Percentiles rank a stretch among this genome's conserved stretches.
phyloP scores from a whole-genome alignment of 805 yeast species.

The Wickerhamiella domercqiae region DNA sequence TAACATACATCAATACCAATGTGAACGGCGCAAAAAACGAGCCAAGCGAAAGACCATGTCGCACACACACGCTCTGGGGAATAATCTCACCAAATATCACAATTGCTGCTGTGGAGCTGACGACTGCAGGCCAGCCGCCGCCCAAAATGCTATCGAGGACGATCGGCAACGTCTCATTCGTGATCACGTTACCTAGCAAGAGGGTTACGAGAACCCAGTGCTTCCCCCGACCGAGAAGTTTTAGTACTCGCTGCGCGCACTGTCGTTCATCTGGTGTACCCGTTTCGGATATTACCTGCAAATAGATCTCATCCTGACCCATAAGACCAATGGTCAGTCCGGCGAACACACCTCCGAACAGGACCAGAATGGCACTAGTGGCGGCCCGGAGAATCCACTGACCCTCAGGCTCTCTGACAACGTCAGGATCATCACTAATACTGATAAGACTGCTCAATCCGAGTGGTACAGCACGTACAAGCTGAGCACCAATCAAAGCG shows the following conservation, averaged over 20 bases:
- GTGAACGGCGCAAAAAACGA: conserved; percentile 86
- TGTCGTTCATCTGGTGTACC: conserved; percentile 53
- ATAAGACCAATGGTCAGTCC: conserved; percentile 77
- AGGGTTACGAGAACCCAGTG: conserved; percentile 94
- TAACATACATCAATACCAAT: conserved; percentile 60
- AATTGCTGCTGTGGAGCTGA: conserved; percentile 80
- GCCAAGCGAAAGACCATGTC: conserved; percentile 86
- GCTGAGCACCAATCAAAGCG: too few species aligned
- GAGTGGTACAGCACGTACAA: too few species aligned
- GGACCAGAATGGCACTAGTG: conserved; percentile 22
- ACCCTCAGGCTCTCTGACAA: conserved; percentile 4
- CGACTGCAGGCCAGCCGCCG: conserved; percentile 96
- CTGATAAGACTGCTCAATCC: too few species aligned
- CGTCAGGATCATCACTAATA: too few species aligned
- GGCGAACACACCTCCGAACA: conserved; percentile 28
- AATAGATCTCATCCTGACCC: conserved; percentile 96
- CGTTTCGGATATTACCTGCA: conserved; percentile 77
- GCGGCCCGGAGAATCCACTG: conserved; percentile 7
- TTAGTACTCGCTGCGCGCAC: conserved; percentile 57
- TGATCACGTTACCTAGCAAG: conserved; percentile 71
- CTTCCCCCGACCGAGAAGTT: conserved; percentile 64
- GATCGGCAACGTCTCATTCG: conserved; percentile 88
- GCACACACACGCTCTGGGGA: conserved; percentile 85
- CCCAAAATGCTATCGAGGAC: conserved; percentile 85
- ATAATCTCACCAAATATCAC: conserved; percentile 93